Evolutionary conservation across 2,329 filamentous ascomycete genomes (phyloP), one percentile per base, ranked within the genome.

Genomic region (Shiraia bambusicola): DNA sequence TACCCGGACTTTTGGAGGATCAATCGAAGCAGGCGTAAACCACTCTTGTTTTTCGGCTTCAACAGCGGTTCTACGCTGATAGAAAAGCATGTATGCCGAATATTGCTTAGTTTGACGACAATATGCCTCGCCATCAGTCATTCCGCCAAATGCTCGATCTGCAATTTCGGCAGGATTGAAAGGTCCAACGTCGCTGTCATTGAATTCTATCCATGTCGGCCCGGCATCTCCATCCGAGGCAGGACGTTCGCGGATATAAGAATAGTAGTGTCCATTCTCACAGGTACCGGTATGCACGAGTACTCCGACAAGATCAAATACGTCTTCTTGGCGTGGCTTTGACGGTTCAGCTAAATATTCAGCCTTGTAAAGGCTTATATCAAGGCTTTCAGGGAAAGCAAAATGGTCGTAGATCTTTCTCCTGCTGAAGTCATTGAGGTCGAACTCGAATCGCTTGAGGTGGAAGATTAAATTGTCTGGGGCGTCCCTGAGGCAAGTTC

Each of bases 61-160:
- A 41, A 91, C 75, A 4, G 81, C 80, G 0, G 84, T 84, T 3
- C 83, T 80, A 34, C 93, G 83, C 66, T 96, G 87, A 66, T 98
- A 98, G 67, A 98, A 97, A 7, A 98, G 78, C 88, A 98, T 97
- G 67, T 98, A 98, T 10, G 92, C 93, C 65, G 89, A 97, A 40
- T 58, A 68, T 28, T 58, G 52, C 40, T 69, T 69, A 37, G 53
- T 56, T 25, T 56, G 51, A 6, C 58, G 54, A 16, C 49, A 58
- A 28, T 59, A 63, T 9, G 49, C 43, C 3, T 67, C 64, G 7
- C 31, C 30, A 4, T 66, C 66, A 11, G 44, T 58, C 14, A 49
- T 71, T 1, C 73, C 73, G 22, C 74, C 73, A 44, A 90, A 95
- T 55, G 91, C 93, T 29, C 84, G 80, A 39, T 78, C 77, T 45